Conservation (phyloP, 139 green algal species). For the Bryopsis sp. region DNA sequence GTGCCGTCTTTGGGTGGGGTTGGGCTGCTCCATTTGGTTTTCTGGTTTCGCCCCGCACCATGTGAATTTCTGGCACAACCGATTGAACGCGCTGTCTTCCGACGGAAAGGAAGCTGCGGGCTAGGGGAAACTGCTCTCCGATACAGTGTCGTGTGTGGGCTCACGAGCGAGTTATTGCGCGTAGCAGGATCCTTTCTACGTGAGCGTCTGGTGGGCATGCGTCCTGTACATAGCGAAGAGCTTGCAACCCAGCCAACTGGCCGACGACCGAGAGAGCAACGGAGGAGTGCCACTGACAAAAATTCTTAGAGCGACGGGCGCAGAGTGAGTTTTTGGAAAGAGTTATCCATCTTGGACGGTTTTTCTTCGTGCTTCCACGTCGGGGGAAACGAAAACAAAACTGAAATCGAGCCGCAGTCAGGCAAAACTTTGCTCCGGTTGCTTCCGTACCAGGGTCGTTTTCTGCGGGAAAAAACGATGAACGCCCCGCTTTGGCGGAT, state of each 20-base stretch:
- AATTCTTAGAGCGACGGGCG: neutral
- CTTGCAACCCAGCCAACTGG: neutral
- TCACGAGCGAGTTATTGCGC: neutral
- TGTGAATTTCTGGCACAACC: neutral
- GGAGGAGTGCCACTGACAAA: neutral
- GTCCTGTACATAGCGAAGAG: neutral
- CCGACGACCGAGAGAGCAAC: neutral
- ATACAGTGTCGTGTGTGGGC: neutral
- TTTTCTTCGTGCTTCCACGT: too few species aligned
- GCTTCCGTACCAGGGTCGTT: too few species aligned
- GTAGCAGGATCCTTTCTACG: neutral
- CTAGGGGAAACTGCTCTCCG: neutral
- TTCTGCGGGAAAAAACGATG: too few species aligned
- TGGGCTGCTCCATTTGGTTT: neutral
- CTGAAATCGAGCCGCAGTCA: too few species aligned
- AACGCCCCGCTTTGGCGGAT: too few species aligned
- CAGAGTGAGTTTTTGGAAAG: neutral
- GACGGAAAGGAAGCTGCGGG: neutral
- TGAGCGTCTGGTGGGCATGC: neutral
- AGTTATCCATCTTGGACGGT: too few species aligned
- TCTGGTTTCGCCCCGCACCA: too few species aligned
- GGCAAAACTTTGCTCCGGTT: too few species aligned
- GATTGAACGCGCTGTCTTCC: neutral
- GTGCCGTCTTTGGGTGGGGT: neutral
- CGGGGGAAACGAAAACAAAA: too few species aligned